Conservation (phyloP, 2,329 filamentous ascomycete genomes). For the Clarireedia paspali region DNA sequence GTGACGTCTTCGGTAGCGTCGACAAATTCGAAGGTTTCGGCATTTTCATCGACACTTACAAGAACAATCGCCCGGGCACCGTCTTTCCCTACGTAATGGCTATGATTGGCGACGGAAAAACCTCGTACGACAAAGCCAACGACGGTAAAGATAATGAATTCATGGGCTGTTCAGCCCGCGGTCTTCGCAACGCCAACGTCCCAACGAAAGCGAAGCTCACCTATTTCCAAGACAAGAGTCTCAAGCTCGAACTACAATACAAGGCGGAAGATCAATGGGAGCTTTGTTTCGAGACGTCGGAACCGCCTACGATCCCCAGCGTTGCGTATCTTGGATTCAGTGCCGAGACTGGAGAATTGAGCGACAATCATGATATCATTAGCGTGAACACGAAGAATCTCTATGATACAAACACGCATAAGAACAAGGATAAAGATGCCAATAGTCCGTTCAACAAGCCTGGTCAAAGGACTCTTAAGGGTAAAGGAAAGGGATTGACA, state of each 20-base stretch:
- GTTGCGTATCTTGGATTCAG: conserved; percentile 70
- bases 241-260: conserved; percentile 90
- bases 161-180: conserved; percentile 89
- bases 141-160: conserved; percentile 92
- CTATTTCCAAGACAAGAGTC: conserved; percentile 92
- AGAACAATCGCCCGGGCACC: conserved; percentile 94
- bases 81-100: conserved; percentile 98
- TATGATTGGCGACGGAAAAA: conserved; percentile 90
- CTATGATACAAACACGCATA: conserved; percentile 53
- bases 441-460: not conserved
- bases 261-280: conserved; percentile 85
- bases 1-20: conserved; percentile 78
- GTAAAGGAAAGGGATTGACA: conserved; percentile 14
- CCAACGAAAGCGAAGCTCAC: conserved; percentile 84
- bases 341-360: conserved; percentile 90
- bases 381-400: conserved; percentile 80
- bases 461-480: not conserved
- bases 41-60: conserved; percentile 94
- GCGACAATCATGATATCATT: conserved; percentile 96
- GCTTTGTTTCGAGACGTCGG: conserved; percentile 71
- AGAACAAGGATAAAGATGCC: conserved; percentile 4
- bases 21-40: conserved; percentile 92
- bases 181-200: conserved; percentile 70
- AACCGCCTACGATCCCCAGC: conserved; percentile 69
- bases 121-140: conserved; percentile 82